Conservation (phyloP, 192 early-diverging fungal genomes). For the Ambispora gerdemannii region DNA sequence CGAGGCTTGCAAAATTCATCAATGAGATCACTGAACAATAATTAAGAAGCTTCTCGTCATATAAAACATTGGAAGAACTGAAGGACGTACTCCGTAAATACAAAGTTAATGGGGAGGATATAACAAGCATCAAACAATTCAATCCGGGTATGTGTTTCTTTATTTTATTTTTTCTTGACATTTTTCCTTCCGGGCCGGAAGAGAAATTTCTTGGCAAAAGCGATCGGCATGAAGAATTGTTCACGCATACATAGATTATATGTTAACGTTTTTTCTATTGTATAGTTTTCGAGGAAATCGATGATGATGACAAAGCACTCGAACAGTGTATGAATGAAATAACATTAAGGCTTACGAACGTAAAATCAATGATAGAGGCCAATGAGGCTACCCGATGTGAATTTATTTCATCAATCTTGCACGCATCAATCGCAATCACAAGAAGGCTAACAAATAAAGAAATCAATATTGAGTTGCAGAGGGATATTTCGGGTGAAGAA, state of each 20-base stretch:
- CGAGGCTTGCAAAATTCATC: constrained; percentile 10
- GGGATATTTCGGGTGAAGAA: constrained; percentile 12
- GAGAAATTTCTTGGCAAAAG: no score
- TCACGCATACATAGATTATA: neutral
- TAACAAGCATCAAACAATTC: no score
- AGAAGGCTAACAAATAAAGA: constrained; percentile 16
- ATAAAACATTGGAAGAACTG: constrained; percentile 17
- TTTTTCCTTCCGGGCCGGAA: no score
- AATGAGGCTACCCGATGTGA: neutral
- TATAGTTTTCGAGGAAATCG: constrained; percentile 25
- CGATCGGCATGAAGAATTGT: neutral
- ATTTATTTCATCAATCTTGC: constrained; percentile 18
- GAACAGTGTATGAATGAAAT: no score
- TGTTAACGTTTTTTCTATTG: neutral
- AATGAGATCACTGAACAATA: neutral
- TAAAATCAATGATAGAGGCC: constrained; percentile 13
- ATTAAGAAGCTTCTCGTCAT: constrained; percentile 14
- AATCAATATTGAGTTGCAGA: constrained; percentile 6
- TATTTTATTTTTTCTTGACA: neutral
- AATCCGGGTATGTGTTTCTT: constrained; percentile 19
- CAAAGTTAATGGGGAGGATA: no score
- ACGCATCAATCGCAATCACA: constrained; percentile 15
- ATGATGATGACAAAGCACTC: constrained; percentile 22
- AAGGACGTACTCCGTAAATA: constrained; percentile 25
- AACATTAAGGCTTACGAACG: neutral